phyloP scores from a whole-genome alignment of 23 red algal species.

The Cyanidiococcus yangmingshanensis region DNA sequence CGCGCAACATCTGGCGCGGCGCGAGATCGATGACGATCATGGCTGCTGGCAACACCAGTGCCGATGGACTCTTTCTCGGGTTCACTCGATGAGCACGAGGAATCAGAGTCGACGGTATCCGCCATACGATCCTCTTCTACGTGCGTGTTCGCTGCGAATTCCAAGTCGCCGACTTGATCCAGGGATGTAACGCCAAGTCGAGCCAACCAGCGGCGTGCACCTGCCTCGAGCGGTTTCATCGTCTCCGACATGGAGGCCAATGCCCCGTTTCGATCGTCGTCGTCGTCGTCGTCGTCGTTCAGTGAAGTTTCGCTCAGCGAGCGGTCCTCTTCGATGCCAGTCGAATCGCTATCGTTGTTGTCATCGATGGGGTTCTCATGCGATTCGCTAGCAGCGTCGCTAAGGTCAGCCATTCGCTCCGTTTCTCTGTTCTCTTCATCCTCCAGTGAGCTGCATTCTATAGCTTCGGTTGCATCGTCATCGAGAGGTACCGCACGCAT shows the following conservation, averaged over 20 bases:
- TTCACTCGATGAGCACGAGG: too few relatives aligned
- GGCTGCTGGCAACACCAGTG: too few relatives aligned
- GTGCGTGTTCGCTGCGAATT: too few relatives aligned
- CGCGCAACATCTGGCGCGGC: too few relatives aligned
- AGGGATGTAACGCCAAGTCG: background rate
- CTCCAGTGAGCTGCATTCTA: slow-evolving; percentile 26
- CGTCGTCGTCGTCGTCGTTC: slow-evolving; percentile 22
- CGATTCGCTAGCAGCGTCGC: slow-evolving; percentile 33
- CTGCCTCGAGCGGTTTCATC: background rate
- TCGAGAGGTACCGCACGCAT: background rate
- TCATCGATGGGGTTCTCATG: background rate
- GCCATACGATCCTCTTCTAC: too few relatives aligned
- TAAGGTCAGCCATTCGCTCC: slow-evolving; percentile 6
- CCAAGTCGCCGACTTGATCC: too few relatives aligned
- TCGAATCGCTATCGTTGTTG: background rate
- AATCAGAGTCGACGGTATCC: too few relatives aligned
- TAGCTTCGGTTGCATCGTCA: background rate
- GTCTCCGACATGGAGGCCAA: background rate
- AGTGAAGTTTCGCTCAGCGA: background rate
- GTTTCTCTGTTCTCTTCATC: slow-evolving; percentile 14
- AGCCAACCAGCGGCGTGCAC: background rate
- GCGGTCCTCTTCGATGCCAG: background rate
- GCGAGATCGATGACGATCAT: too few relatives aligned
- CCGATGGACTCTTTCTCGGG: too few relatives aligned
- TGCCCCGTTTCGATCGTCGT: background rate